Percentiles rank a stretch among this genome's conserved stretches.
Evolutionary conservation across 2,329 filamentous ascomycete genomes (phyloP).

Genomic region (Ramichloridium luteum): DNA sequence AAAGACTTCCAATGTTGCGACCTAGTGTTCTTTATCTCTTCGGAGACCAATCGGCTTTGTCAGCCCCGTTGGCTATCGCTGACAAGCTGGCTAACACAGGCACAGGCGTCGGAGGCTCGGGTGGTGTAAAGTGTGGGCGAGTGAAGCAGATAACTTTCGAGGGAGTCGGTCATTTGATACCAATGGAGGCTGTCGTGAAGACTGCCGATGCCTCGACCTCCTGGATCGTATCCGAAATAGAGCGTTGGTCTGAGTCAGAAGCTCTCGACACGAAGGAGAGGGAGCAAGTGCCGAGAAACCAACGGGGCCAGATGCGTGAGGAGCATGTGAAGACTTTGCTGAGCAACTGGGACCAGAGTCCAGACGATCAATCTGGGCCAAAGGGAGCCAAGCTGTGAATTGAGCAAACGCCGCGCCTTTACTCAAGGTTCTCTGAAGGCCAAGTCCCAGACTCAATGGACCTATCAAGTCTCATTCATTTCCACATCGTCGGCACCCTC

Average conservation of each 20-base stretch:
- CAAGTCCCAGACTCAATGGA: no score
- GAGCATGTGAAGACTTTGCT: slow-evolving; percentile 16
- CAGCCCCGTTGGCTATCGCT: slow-evolving; percentile 36
- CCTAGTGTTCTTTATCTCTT: slow-evolving; percentile 60
- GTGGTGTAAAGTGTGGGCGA: slow-evolving; percentile 49
- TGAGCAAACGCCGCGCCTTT: no score
- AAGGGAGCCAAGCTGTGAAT: neutral
- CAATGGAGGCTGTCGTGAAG: slow-evolving; percentile 62
- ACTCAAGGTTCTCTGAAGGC: no score
- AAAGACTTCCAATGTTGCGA: slow-evolving; percentile 46
- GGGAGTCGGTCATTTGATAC: slow-evolving; percentile 63
- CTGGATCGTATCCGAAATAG: slow-evolving; percentile 27
- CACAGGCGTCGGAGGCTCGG: slow-evolving; percentile 52
- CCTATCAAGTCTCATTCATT: slow-evolving; percentile 1
- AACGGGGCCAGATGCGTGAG: slow-evolving; percentile 20
- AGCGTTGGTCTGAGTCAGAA: slow-evolving; percentile 24
- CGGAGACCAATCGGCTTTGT: slow-evolving; percentile 48
- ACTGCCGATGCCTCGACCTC: slow-evolving; percentile 44
- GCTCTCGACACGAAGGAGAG: slow-evolving; percentile 18
- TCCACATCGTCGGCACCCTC: slow-evolving; percentile 6
- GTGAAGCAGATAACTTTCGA: slow-evolving; percentile 55
- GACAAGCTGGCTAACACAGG: slow-evolving; percentile 55
- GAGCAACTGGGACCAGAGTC: slow-evolving; percentile 12
- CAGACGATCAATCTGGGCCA: slow-evolving; percentile 5
- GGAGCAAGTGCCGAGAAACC: slow-evolving; percentile 15